phyloP scores from a whole-genome alignment of 345 rosid genomes.

The Lepidium africanum region DNA sequence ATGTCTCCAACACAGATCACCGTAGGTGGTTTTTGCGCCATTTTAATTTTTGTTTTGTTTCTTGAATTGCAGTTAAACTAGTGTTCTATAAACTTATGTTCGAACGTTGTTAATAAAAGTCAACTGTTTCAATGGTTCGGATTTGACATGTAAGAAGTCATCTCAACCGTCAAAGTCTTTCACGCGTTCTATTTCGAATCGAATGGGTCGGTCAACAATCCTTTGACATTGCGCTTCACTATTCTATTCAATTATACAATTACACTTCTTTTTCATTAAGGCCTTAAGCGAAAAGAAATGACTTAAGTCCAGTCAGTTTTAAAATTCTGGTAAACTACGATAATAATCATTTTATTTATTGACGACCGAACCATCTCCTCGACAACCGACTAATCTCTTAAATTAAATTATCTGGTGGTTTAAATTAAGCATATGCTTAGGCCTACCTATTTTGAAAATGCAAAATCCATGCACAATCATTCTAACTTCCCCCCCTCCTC shows the following conservation, averaged over 20 bases:
- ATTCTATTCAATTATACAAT: too few species aligned
- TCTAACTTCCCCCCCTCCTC: not conserved
- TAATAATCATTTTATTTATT: too few species aligned
- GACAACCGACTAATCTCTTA: not conserved
- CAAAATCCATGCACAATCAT: too few species aligned
- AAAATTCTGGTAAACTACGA: too few species aligned
- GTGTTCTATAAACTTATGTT: not conserved
- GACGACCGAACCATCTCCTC: too few species aligned
- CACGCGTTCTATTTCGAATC: not conserved
- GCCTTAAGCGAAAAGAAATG: too few species aligned
- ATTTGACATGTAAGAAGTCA: not conserved
- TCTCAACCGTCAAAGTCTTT: not conserved
- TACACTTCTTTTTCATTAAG: too few species aligned
- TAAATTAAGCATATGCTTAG: not conserved
- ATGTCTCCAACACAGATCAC: conserved; percentile 75
- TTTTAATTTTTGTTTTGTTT: not conserved
- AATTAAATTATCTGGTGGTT: not conserved
- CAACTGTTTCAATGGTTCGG: not conserved
- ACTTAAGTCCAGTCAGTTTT: too few species aligned
- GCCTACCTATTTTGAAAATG: too few species aligned
- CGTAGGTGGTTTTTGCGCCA: conserved; percentile 32
- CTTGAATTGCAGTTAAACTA: not conserved
- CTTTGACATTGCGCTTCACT: not conserved
- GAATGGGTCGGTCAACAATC: not conserved
- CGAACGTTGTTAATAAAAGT: not conserved